Evolutionary conservation across 2,329 filamentous ascomycete species (phyloP).

Genomic region (Cytospora chrysosperma): DNA sequence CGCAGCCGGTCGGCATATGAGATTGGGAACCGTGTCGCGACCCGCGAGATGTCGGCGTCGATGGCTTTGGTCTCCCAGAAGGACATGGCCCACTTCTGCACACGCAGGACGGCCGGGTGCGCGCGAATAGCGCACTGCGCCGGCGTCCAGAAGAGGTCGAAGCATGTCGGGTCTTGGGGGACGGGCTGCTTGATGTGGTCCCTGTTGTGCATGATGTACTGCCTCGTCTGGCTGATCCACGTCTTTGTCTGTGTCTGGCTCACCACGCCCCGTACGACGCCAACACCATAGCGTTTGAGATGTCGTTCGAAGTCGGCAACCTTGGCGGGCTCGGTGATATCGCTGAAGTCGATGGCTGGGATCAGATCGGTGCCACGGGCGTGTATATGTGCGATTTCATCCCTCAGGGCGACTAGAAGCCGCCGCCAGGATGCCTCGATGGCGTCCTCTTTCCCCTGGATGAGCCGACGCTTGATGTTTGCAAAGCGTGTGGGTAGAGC

Average conservation of each 20-base stretch:
- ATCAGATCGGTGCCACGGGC: constrained; percentile 51
- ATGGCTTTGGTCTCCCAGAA: constrained; percentile 58
- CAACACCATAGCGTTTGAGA: constrained; percentile 62
- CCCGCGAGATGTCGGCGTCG: constrained; percentile 45
- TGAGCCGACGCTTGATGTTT: constrained; percentile 54
- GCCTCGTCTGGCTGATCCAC: constrained; percentile 58
- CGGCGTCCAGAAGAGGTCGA: constrained; percentile 73
- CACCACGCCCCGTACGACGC: constrained; percentile 64
- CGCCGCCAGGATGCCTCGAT: constrained; percentile 56
- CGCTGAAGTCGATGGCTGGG: constrained; percentile 53
- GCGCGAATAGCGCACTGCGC: constrained; percentile 67
- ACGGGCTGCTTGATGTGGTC: constrained; percentile 53
- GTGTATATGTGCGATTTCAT: constrained; percentile 53
- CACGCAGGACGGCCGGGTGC: constrained; percentile 60
- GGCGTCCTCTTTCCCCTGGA: constrained; percentile 53
- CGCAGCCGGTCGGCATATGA: constrained; percentile 69
- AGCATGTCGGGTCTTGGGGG: constrained; percentile 64
- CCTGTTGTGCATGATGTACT: constrained; percentile 54
- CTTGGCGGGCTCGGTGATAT: constrained; percentile 47
- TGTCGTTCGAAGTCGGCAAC: constrained; percentile 56
- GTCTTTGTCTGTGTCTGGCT: constrained; percentile 54
- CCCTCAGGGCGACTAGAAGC: constrained; percentile 50
- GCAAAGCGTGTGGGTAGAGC: constrained; percentile 59
- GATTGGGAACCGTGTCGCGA: constrained; percentile 61
- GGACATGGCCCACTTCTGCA: constrained; percentile 65